Base-by-base conservation (phyloP, 106 monocot genomes). In the Dioscorea dumetorum region DNA sequence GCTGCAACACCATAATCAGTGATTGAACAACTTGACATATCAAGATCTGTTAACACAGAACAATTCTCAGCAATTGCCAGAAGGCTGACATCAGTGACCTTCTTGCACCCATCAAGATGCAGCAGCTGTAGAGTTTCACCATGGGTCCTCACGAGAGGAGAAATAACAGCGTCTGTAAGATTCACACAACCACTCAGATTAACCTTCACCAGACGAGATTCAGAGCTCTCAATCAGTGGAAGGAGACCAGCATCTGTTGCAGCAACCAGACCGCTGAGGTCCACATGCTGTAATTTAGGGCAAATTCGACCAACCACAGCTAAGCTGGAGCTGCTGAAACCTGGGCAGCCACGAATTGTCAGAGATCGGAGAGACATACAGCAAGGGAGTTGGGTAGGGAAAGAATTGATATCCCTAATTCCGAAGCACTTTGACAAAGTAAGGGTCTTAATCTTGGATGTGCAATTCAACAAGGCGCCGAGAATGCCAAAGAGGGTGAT, bases 1-100 rank as follows among this genome's bases (percentile, higher is more conserved):
- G 82, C 83, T 8, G 91, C 81, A 17, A 91, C 70, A 20, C 94
- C 94, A 21, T 82, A 81, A 57, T 95, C 94, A 2, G 79, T 85
- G 32, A 95, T 48, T 12, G 72, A 41, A 54, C 83, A 85, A 24
- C 67, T 77, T 3, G 94, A 91, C 34, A 95, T 35, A 66, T 95
- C 91, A 31, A 95, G 83, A 11, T 95, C 91, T 23, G 77, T 79
- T 18, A 95, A 85, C 33, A 75, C 16, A 28, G 73, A 60, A 58
- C 94, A 95, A 50, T 64, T 63, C 53, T 80, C 81, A 0, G 76
- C 67, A 51, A 95, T 88, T n/a, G 74, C 83, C 49, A 91, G 22
- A 17, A 91, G 69, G 68, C 73, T 79, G 52, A 32, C 71, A 69
- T 95, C 94, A 23, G 85, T 88, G 58, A 95, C 72, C 76, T 71